Conservation (phyloP, 768 basidiomycete genomes). For the Russula virescens region DNA sequence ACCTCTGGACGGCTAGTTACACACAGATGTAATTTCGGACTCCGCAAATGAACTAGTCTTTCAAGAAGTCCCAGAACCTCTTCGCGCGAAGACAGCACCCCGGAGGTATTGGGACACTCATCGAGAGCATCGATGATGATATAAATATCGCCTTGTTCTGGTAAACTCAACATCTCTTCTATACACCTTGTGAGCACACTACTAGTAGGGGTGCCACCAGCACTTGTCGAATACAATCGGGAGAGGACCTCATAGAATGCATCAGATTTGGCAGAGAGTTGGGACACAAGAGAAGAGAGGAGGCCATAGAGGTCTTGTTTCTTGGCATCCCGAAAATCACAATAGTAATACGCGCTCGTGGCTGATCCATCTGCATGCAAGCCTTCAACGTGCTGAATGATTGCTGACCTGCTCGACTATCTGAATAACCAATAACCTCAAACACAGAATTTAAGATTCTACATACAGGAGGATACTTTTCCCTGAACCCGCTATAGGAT, state of each 20-base stretch:
- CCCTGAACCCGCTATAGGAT: slow-evolving; percentile 1
- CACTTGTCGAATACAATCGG: not conserved
- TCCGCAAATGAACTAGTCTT: not conserved
- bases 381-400: not conserved
- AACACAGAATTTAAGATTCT: not conserved
- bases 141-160: not conserved
- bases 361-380: not conserved
- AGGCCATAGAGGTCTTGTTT: not conserved
- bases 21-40: not conserved
- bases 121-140: slow-evolving; percentile 9
- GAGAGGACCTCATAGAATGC: not conserved
- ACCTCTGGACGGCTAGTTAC: slow-evolving; percentile 3
- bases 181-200: not conserved
- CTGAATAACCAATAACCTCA: not conserved
- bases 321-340: not conserved
- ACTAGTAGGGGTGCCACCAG: not conserved
- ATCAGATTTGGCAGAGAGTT: slow-evolving; percentile 1
- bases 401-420: not conserved
- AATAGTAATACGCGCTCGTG: slow-evolving; percentile 3
- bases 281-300: not conserved
- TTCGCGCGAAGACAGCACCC: not conserved
- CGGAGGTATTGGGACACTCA: not conserved
- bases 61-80: not conserved
- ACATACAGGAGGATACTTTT: slow-evolving; percentile 4
- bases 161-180: not conserved